Percentiles rank a stretch among this genome's conserved stretches.
phyloP scores from a whole-genome alignment of 495 filamentous ascomycete genomes.

The Neurospora tetrasperma region DNA sequence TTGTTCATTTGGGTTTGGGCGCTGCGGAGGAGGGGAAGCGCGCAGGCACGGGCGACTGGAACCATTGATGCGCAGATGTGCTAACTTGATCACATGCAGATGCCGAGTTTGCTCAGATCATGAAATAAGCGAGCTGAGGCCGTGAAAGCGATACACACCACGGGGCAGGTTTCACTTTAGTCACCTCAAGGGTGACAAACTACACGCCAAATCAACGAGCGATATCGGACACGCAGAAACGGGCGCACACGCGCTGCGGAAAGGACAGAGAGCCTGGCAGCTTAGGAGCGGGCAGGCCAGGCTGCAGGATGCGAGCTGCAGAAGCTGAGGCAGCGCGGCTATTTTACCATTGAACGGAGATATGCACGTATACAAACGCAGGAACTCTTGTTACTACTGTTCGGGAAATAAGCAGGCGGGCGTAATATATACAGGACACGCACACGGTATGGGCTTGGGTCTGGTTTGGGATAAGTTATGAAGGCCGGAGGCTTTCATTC shows the following conservation, averaged over 20 bases:
- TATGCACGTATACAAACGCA: not conserved
- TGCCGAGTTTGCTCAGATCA: slow-evolving; percentile 91
- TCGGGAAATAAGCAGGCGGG: not conserved
- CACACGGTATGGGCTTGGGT: not conserved
- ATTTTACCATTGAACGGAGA: not conserved
- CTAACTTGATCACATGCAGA: slow-evolving; percentile 42
- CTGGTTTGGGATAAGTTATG: not conserved
- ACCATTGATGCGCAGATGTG: not conserved
- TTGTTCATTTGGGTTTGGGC: not conserved
- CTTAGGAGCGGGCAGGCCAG: not conserved
- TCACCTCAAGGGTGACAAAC: not conserved
- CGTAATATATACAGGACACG: not conserved
- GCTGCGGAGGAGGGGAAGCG: not conserved
- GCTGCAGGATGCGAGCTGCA: not conserved
- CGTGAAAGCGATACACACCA: not conserved
- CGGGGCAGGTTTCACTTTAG: not conserved
- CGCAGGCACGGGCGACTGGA: too few species aligned
- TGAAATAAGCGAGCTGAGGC: slow-evolving; percentile 32
- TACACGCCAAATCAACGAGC: not conserved
- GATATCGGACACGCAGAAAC: not conserved
- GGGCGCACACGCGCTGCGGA: not conserved
- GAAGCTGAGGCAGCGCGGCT: not conserved
- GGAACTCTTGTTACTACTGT: not conserved
- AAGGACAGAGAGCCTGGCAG: not conserved
- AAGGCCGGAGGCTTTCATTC: not conserved